Conservation (phyloP, 345 rosid genomes). For the Moringa oleifera region DNA sequence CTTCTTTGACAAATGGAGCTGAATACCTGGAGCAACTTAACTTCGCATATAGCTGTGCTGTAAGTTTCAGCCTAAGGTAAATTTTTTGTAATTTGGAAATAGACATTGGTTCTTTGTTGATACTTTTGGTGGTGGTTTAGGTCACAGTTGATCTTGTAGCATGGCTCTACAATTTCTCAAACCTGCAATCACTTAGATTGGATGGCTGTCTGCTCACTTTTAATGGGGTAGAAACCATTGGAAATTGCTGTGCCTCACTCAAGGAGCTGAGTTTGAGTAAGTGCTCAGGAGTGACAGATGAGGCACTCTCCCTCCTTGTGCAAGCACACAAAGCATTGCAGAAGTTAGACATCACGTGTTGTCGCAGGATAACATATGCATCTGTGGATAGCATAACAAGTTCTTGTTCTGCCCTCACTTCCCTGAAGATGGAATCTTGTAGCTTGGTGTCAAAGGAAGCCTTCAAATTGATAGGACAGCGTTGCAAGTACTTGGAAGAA, state of each 20-base stretch:
- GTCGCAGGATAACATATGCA: constrained; percentile 36
- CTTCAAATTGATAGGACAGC: constrained; percentile 39
- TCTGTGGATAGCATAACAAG: constrained; percentile 31
- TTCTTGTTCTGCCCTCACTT: constrained; percentile 36
- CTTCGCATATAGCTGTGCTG: constrained; percentile 31
- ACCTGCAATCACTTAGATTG: constrained; percentile 30
- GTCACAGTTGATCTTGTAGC: constrained; percentile 15
- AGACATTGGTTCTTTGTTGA: constrained; percentile 7
- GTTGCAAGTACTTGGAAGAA: constrained; percentile 36
- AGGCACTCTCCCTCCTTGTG: constrained; percentile 33
- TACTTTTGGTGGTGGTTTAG: constrained; percentile 9
- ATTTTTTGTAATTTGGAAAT: background rate
- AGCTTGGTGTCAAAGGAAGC: constrained; percentile 39
- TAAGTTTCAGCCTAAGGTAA: constrained; percentile 22
- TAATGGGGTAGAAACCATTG: constrained; percentile 36
- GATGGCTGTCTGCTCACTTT: constrained; percentile 36
- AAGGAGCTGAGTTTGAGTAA: constrained; percentile 39
- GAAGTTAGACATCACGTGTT: constrained; percentile 43
- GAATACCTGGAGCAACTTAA: constrained; percentile 28
- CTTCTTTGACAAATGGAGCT: constrained; percentile 31
- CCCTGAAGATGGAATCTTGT: constrained; percentile 47
- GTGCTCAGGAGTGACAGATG: constrained; percentile 36
- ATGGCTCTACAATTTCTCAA: constrained; percentile 30
- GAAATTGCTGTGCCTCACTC: constrained; percentile 24
- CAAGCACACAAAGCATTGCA: constrained; percentile 28